Evolutionary conservation across 2,329 filamentous ascomycete genomes (phyloP).

Genomic region (Camillea tinctor): DNA sequence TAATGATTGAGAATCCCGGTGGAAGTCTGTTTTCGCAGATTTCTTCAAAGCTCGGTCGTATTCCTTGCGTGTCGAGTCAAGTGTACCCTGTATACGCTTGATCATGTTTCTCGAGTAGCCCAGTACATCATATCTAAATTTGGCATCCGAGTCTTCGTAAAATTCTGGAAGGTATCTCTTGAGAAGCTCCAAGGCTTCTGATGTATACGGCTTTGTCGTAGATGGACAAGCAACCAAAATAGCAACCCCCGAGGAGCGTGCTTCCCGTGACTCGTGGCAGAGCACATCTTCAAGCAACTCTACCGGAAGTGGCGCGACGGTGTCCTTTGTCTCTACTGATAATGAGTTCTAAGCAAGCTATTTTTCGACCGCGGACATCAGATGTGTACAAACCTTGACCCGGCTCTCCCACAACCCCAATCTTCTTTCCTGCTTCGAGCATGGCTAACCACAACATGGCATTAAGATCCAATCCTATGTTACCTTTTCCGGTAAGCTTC

Average conservation of each 20-base stretch:
- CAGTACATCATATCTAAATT: conserved; percentile 79
- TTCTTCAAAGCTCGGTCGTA: conserved; percentile 36
- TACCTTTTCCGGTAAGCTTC: conserved; percentile 44
- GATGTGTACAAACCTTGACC: conserved; percentile 37
- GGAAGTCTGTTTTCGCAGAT: conserved; percentile 17
- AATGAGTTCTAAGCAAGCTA: conserved; percentile 21
- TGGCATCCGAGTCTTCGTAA: conserved; percentile 81
- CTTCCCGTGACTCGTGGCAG: conserved; percentile 56
- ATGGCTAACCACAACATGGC: conserved; percentile 63
- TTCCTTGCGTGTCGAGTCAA: conserved; percentile 48
- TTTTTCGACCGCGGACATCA: not conserved
- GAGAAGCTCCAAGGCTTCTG: conserved; percentile 60
- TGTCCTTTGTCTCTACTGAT: conserved; percentile 22
- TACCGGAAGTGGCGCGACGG: conserved; percentile 38
- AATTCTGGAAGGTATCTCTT: conserved; percentile 65
- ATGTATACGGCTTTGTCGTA: conserved; percentile 70
- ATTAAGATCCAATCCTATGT: conserved; percentile 48
- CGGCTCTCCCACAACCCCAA: conserved; percentile 67
- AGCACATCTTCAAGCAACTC: conserved; percentile 52
- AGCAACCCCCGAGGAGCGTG: conserved; percentile 78
- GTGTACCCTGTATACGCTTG: conserved; percentile 68
- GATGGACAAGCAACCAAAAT: conserved; percentile 75
- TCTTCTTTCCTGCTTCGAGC: conserved; percentile 70
- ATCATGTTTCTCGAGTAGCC: conserved; percentile 74
- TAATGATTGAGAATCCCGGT: not conserved